Base-by-base conservation (phyloP, 257 asterid genomes). In the Thymus mandschuricus region DNA sequence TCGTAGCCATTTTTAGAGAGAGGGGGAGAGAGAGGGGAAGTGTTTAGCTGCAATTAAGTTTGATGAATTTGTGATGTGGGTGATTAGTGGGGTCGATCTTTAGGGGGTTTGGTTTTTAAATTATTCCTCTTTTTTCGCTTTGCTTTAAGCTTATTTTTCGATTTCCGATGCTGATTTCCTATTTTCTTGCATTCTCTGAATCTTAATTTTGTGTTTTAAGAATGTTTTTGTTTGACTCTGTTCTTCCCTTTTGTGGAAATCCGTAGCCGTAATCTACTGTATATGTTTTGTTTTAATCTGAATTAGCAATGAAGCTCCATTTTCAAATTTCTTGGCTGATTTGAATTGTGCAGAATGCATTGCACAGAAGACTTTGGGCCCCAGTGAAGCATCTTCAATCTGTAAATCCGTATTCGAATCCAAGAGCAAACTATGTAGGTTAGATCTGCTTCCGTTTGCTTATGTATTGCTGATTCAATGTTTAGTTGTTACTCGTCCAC, bases 371-470 rank as follows among this genome's bases (percentile, higher is more conserved):
- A 74, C 90, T 89, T 59, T 95, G 99, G 99, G 92, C 90, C 43
- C 92, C 97, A 21, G 82, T 89, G 76, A 85, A 85, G 87, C 85
- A 69, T 75, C 92, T 95, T 71, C 92, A 89, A 74, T 75, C 93
- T 55, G 60, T 95, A 64, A 93, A 87, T 68, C 92, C 98, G 41
- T 79, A 82, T 80, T 95, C 98, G 49, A 87, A 92, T 82, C 91
- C 91, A 15, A 83, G 96, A 81, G 92, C 79, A 76, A 77, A 83
- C 78, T 95, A 89, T 84, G 85, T 86, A 82, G 97, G 99, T 95
- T 83, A 84, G 87, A 83, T 81, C 69, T 83, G 49, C 79, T 72
- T 81, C 83, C 69, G 55, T 68, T n/a, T 69, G 77, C 79, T 60
- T 33, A 30, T 50, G 1, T 40, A 33, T 40, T 27, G 57, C 64